A percentile compares a stretch with the other conserved stretches of the same genome.
Conservation (phyloP, 805 yeast species). For the Gaillardinia entomophila region DNA sequence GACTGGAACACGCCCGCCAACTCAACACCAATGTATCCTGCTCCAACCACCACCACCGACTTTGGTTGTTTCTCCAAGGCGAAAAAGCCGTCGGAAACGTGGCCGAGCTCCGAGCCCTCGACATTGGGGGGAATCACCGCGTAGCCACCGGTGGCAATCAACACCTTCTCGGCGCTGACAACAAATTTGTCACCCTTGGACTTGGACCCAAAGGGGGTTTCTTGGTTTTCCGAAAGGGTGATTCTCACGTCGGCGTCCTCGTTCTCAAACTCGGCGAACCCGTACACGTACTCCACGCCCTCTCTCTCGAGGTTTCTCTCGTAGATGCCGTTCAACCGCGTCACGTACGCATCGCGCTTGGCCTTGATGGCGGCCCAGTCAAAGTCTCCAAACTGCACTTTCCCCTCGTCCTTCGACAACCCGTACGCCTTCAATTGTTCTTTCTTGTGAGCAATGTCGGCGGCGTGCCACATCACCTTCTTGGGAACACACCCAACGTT, state of each 20-base stretch:
- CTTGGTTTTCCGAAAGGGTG: constrained; percentile 38
- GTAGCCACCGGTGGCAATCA: constrained; percentile 92
- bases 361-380: constrained; percentile 78
- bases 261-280: constrained; percentile 74
- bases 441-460: constrained; percentile 76
- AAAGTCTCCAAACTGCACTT: constrained; percentile 49
- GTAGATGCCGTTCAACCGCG: constrained; percentile 87
- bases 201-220: constrained; percentile 23
- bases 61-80: constrained; percentile 78
- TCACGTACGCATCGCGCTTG: constrained; percentile 88
- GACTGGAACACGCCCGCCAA: constrained; percentile 91
- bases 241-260: constrained; percentile 73
- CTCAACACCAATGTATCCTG: constrained; percentile 96
- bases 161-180: constrained; percentile 74
- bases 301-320: constrained; percentile 83
- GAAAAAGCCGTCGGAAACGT: constrained; percentile 88
- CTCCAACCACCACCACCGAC: constrained; percentile 92
- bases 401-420: constrained; percentile 52
- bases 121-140: constrained; percentile 66
- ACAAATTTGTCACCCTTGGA: constrained; percentile 49
- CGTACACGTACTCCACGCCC: constrained; percentile 81
- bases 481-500: constrained; percentile 99
- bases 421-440: constrained; percentile 80
- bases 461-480: constrained; percentile 98
- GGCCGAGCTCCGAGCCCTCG: constrained; percentile 80